Evolutionary conservation across 1,284 basidiomycete genomes (phyloP).

Genomic region (Trametes sp.): DNA sequence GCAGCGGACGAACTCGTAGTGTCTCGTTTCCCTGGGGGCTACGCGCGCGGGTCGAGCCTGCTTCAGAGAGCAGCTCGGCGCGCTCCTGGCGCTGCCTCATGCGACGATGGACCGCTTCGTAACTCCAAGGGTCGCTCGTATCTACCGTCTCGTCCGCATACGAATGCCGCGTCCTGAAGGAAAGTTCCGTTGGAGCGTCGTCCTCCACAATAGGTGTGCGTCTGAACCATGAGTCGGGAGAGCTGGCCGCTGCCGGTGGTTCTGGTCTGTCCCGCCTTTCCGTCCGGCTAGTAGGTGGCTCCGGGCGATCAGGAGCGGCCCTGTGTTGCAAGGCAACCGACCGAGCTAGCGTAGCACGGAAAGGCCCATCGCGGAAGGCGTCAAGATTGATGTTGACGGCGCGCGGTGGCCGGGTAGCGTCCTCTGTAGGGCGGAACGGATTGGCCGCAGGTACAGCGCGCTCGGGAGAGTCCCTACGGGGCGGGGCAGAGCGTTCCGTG

Average conservation of each 20-base stretch:
- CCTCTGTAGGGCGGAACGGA: not conserved
- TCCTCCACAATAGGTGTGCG: not conserved
- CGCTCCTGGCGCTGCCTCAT: not conserved
- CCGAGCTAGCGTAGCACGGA: constrained; percentile 33
- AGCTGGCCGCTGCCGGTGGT: not conserved
- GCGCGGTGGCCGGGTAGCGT: not conserved
- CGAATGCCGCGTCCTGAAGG: not conserved
- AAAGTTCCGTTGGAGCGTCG: not conserved
- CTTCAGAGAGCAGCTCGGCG: not conserved
- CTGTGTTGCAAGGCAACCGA: constrained; percentile 28
- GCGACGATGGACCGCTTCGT: not conserved
- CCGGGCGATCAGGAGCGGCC: not conserved
- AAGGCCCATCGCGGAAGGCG: constrained; percentile 33
- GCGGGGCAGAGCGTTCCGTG: not conserved
- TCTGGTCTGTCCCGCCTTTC: not conserved
- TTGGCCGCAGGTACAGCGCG: not conserved
- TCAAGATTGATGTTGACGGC: constrained; percentile 25
- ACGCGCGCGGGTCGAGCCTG: not conserved
- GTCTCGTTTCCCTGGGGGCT: not conserved
- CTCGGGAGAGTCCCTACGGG: not conserved
- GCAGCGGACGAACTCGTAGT: not conserved
- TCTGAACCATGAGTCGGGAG: not conserved
- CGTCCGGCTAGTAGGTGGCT: not conserved
- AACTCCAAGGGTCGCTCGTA: not conserved
- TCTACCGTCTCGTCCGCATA: not conserved